Evolutionary conservation across 768 basidiomycete species (phyloP), one percentile per base, ranked within the genome.

Genomic region (Rhodocollybia butyracea): DNA sequence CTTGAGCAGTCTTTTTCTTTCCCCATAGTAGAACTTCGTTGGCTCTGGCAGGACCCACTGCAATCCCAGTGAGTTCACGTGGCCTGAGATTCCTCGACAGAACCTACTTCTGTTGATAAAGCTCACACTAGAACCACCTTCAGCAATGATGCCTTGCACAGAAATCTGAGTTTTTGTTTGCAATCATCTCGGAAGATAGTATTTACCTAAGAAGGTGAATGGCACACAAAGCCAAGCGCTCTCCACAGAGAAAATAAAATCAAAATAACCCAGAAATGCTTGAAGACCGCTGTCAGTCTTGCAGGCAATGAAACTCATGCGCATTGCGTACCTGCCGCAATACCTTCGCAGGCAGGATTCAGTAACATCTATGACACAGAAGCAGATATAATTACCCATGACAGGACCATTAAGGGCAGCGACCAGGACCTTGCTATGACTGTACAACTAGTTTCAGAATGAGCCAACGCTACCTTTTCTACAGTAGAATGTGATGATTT

Each of bases 381-480:
- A 22, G 45, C 12, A 31, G 46, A 29, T 27, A 22, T 4, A 41
- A 54, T 21, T 65, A 86, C 86, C 88, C 79, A 90, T 82, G 4
- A 86, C 88, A 17, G 88, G 88, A 0, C 88, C 88, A 59, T 90
- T 88, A 21, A 89, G 60, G 1, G 84, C 87, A 12, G 85, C 86
- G 12, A 89, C 80, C 17, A 89, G 73, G 15, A 89, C 71, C 65
- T 90, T 90, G 54, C 74, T 75, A 61, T 90, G 88, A 0, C 78
- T 77, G 59, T 84, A 84, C n/a, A 89, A 68, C 87, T 89, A 38
- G 11, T 22, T 54, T 19, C 51, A 38, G 8, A 21, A 17, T 7
- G 30, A 48, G 38, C n/a, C 22, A 31, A 46, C 13, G 27, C 10
- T 27, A 13, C 11, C 6, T 10, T 36, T 22, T 45, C 5, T 30